Evolutionary conservation across 805 yeast species (phyloP).

Genomic region (Pichia occidentalis): DNA sequence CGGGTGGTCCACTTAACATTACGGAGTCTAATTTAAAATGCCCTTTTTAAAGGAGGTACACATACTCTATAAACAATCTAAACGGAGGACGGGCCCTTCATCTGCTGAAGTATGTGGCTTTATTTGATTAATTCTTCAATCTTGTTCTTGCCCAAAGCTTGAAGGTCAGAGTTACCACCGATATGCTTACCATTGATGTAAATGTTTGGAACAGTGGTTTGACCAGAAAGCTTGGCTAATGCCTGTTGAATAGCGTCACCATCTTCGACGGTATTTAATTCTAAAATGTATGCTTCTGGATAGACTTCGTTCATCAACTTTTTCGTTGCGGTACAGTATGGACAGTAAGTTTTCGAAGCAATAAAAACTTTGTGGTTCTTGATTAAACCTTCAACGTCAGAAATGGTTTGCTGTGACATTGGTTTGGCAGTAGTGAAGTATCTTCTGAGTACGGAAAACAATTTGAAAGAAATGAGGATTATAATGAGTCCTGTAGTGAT

Average conservation of each 20-base stretch:
- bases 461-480: conserved; percentile 18
- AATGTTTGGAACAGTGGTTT: conserved; percentile 88
- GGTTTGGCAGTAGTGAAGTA: conserved; percentile 31
- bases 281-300: conserved; percentile 47
- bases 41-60: too few relatives aligned
- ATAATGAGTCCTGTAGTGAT: neutral
- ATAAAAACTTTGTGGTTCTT: conserved; percentile 62
- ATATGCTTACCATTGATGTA: conserved; percentile 88
- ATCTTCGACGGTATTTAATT: conserved; percentile 50
- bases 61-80: neutral
- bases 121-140: conserved; percentile 14
- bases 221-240: conserved; percentile 71
- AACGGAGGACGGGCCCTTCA: neutral
- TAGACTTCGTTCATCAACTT: conserved; percentile 32
- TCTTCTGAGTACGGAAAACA: conserved; percentile 27
- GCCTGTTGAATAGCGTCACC: conserved; percentile 82
- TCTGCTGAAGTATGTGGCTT: neutral
- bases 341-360: conserved; percentile 77
- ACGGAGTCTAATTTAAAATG: too few relatives aligned
- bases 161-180: conserved; percentile 92
- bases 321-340: conserved; percentile 52
- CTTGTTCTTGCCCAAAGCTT: conserved; percentile 45
- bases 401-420: conserved; percentile 53
- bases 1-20: too few relatives aligned
- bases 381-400: conserved; percentile 59